These are phyloP conservation scores for Straminergon stramineum DNA, from an alignment of 225 moss, liverwort and hornwort species.

Conservation along the genomic window DNA sequence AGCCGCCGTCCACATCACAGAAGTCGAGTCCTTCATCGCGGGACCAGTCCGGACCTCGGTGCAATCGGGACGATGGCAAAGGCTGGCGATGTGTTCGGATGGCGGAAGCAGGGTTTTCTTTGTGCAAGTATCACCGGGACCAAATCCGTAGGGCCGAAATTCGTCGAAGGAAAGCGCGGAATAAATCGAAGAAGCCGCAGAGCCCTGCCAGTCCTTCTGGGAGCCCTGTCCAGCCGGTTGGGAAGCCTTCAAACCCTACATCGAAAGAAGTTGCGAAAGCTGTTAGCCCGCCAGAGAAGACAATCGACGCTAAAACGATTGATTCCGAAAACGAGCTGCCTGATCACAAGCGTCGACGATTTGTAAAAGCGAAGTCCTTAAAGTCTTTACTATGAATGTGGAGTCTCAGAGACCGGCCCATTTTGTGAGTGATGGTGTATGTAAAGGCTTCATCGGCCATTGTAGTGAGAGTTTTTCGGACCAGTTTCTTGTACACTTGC, in stretches of 20 bases:
- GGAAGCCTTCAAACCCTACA: neutral
- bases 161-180: slow-evolving; percentile 21
- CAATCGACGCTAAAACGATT: neutral
- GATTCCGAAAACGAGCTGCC: slow-evolving; percentile 9
- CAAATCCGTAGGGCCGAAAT: slow-evolving; percentile 33
- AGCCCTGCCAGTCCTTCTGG: neutral
- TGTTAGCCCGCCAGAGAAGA: neutral
- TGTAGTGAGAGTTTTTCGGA: neutral
- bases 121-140: slow-evolving; percentile 38
- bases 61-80: slow-evolving; percentile 33
- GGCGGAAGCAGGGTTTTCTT: slow-evolving; percentile 29
- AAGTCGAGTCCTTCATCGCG: neutral
- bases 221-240: neutral
- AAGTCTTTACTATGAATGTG: slow-evolving; percentile 9
- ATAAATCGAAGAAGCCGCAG: slow-evolving; percentile 9
- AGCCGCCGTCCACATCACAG: neutral
- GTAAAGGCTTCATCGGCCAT: slow-evolving; percentile 3
- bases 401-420: neutral
- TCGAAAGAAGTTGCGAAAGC: neutral
- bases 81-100: slow-evolving; percentile 36
- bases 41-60: slow-evolving; percentile 4
- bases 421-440: slow-evolving; percentile 7
- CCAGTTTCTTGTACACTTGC: neutral
- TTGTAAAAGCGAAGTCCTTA: slow-evolving; percentile 29
- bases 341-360: slow-evolving; percentile 17